Percentiles rank a stretch among this genome's conserved stretches.
phyloP scores from a whole-genome alignment of 805 yeast species.

The Yarrowia sp. region DNA sequence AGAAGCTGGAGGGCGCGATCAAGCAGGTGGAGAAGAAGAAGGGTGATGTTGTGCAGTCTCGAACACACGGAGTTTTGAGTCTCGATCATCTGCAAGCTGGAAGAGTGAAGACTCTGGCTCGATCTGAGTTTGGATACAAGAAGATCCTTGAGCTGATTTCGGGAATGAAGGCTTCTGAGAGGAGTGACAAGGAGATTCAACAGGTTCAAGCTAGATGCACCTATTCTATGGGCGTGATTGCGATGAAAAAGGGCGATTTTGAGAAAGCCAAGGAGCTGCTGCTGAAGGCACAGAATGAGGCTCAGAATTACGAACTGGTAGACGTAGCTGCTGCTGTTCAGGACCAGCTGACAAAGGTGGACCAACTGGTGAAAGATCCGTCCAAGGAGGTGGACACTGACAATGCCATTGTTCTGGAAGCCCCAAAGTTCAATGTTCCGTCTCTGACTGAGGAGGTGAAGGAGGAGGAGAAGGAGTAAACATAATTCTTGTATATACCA shows the following conservation, averaged over 20 bases:
- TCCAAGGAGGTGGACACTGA: background rate
- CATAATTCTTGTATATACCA: too few relatives aligned
- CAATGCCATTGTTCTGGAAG: background rate
- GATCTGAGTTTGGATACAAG: constrained; percentile 49
- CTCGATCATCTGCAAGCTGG: background rate
- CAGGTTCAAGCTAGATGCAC: constrained; percentile 81
- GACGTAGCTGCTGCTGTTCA: constrained; percentile 71
- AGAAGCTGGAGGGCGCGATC: constrained; percentile 56
- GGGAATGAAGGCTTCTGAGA: constrained; percentile 51
- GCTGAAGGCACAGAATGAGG: constrained; percentile 72
- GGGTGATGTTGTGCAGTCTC: background rate
- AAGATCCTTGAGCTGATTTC: constrained; percentile 55
- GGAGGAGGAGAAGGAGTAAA: too few relatives aligned
- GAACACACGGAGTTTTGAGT: background rate
- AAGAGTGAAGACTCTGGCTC: constrained; percentile 36
- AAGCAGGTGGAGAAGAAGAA: too few relatives aligned
- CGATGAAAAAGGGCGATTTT: constrained; percentile 64
- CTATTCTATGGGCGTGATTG: constrained; percentile 84
- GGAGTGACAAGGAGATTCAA: constrained; percentile 56
- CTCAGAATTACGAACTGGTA: constrained; percentile 67
- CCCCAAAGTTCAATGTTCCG: too few relatives aligned
- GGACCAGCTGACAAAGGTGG: constrained; percentile 65
- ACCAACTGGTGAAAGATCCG: constrained; percentile 40
- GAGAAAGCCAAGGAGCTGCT: constrained; percentile 66
- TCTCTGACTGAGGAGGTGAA: too few relatives aligned